Evolutionary conservation across 2,329 filamentous ascomycete genomes (phyloP), one percentile per base, ranked within the genome.

Genomic region (Phialemoniopsis sp.): DNA sequence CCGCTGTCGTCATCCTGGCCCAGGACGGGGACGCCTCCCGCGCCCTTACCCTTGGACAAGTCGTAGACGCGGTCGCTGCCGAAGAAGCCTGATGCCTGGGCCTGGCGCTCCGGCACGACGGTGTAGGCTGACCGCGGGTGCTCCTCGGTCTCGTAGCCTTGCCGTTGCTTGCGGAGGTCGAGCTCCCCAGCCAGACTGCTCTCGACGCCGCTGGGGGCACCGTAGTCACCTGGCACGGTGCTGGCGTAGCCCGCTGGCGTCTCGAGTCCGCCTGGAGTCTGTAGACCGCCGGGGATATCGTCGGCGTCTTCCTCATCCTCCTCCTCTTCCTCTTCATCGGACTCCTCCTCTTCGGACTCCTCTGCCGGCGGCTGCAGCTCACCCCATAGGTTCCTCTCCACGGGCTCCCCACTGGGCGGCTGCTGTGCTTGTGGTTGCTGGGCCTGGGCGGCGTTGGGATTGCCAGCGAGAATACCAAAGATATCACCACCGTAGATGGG

Each of bases 11-110:
- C 86, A 17, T 94, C 88, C 46, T 80, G 76, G 10, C 90, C 93
- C 4, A 98, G 77, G 3, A 94, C 77, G 1, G 87, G 85, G 44
- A 87, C 65, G 44, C 75, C 69, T 46, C 62, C 64, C 31, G 42
- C 59, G 40, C 31, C 30, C 21, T 10, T 21, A 51, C 52, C 39
- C 68, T 80, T 84, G 46, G 57, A 55, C 16, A 98, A 76, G 63
- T 98, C 90, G 64, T 98, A 98, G 13, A 86, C 86, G 56, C 89
- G 85, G 58, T 97, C 91, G 52, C 88, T 90, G 51, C 93, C 93
- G 59, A 98, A 97, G 78, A 98, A 97, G 34, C 93, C 93, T 51
- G 90, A 85, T 5, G 88, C 81, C 37, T 85, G 81, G 16, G 90
- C 84, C 57, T 91, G 84, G 42, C 87, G 86, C 66, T 98, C 91